These are phyloP conservation scores for Poterioochromonas sp. DNA, from an alignment of 352 stramenopile genomes.

Conservation along the genomic window DNA sequence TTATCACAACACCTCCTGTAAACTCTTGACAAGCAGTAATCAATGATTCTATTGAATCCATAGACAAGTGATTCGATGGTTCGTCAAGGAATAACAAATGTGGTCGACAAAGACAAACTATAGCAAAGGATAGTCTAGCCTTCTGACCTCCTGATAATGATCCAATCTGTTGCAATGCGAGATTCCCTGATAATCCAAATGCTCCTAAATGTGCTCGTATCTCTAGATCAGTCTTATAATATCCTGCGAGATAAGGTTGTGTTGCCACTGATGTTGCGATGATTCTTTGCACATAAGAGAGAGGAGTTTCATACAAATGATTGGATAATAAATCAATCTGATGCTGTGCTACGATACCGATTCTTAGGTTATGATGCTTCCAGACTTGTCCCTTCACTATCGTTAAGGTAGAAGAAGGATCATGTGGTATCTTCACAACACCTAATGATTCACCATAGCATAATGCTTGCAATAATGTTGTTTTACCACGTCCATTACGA, in stretches of 20 bases:
- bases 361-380: neutral
- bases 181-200: constrained; percentile 13
- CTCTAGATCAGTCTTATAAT: neutral
- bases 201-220: neutral
- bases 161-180: constrained; percentile 58
- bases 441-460: neutral
- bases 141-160: constrained; percentile 97
- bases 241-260: neutral
- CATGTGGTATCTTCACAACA: neutral
- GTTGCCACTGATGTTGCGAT: too few relatives aligned
- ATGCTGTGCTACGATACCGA: neutral
- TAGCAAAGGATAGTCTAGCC: constrained; percentile 71
- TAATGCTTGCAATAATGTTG: neutral
- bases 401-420: neutral
- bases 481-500: constrained; percentile 1
- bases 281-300: neutral
- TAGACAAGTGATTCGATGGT: constrained; percentile 99
- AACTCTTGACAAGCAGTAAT: constrained; percentile 85
- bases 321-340: neutral
- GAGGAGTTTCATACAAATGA: neutral
- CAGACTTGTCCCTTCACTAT: neutral
- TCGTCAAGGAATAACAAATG: constrained; percentile 58
- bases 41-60: constrained; percentile 98
- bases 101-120: constrained; percentile 86
- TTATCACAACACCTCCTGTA: constrained; percentile 94